A percentile compares a stretch with the other conserved stretches of the same genome.
These are phyloP conservation scores for Boletus pseudo-olivaceus DNA, from an alignment of 768 basidiomycete species.

Conservation along the genomic window DNA sequence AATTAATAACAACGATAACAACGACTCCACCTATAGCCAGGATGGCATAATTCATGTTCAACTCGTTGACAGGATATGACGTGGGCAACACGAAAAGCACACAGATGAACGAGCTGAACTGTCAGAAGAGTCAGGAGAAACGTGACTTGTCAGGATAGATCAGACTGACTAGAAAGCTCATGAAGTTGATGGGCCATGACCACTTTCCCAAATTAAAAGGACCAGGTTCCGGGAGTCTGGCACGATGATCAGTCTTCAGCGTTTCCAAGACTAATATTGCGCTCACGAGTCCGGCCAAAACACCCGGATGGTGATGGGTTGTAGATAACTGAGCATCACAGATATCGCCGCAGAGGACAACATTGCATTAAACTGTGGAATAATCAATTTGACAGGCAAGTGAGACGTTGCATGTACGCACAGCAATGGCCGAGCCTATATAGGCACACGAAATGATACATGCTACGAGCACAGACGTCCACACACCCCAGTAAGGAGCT, in stretches of 20 bases:
- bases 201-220: constrained; percentile 51
- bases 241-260: not conserved
- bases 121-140: not conserved
- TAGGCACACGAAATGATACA: constrained; percentile 57
- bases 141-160: not conserved
- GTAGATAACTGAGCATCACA: constrained; percentile 56
- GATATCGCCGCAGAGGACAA: constrained; percentile 54
- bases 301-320: constrained; percentile 55
- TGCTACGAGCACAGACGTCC: constrained; percentile 50
- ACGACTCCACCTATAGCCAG: constrained; percentile 48
- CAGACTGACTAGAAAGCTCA: constrained; percentile 41
- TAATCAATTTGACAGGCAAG: not conserved
- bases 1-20: constrained; percentile 43
- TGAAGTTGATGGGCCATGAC: constrained; percentile 50
- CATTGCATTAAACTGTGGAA: constrained; percentile 49
- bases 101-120: constrained; percentile 55
- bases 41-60: constrained; percentile 59
- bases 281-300: constrained; percentile 53
- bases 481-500: constrained; percentile 53
- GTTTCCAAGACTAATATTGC: not conserved
- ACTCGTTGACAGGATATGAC: constrained; percentile 43
- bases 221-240: constrained; percentile 45
- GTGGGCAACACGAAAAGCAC: constrained; percentile 55
- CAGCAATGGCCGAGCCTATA: constrained; percentile 53
- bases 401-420: constrained; percentile 26